phyloP scores from a whole-genome alignment of 1,139 yeast species.

The Saccharomycopsis phalli region DNA sequence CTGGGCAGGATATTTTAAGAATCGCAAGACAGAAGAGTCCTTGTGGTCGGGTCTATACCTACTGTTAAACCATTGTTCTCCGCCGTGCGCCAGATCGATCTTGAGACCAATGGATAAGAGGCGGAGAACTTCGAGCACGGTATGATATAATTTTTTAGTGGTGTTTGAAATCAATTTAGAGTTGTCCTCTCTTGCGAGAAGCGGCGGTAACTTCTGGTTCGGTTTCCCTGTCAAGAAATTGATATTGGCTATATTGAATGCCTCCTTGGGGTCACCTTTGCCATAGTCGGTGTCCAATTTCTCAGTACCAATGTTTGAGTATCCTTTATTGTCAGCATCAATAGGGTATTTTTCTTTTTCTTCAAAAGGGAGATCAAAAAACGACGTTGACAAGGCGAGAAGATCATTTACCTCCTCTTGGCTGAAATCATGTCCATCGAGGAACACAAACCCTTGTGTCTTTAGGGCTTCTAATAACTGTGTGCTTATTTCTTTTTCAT shows the following conservation, averaged over 20 bases:
- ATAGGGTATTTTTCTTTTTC: constrained; percentile 43
- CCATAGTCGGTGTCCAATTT: constrained; percentile 40
- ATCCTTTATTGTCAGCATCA: constrained; percentile 50
- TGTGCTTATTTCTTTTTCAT: constrained; percentile 35
- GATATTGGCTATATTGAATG: constrained; percentile 32
- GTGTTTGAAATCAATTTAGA: constrained; percentile 29
- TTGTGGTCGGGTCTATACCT: constrained; percentile 39
- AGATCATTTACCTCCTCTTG: constrained; percentile 47
- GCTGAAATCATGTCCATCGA: constrained; percentile 64
- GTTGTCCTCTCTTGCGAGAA: constrained; percentile 32
- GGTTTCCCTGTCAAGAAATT: constrained; percentile 27
- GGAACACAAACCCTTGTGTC: constrained; percentile 60
- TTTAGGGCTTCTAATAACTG: constrained; percentile 55
- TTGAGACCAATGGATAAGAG: constrained; percentile 53
- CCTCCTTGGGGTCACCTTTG: constrained; percentile 62
- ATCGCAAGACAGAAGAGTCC: constrained; percentile 57
- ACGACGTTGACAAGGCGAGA: constrained; percentile 46
- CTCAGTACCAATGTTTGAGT: constrained; percentile 52
- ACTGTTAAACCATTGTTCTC: constrained; percentile 47
- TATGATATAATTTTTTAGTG: constrained; percentile 33
- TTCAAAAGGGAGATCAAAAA: constrained; percentile 43
- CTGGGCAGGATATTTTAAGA: constrained; percentile 57
- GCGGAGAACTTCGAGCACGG: constrained; percentile 30
- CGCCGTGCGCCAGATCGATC: constrained; percentile 40
- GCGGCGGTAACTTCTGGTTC: constrained; percentile 24